Conservation (phyloP, 1,284 basidiomycete genomes). For the Fomitopsis betulina region DNA sequence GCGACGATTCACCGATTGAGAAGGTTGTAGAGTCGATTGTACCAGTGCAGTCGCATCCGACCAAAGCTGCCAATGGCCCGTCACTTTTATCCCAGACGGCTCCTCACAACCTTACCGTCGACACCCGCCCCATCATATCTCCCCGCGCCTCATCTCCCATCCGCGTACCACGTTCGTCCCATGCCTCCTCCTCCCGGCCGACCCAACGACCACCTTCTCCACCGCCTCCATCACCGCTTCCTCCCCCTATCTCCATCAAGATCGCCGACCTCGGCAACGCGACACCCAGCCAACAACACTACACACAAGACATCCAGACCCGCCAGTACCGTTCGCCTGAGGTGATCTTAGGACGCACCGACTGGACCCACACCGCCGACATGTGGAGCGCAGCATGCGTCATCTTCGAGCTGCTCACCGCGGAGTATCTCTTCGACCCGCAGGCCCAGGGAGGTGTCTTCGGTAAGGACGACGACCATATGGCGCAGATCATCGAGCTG, state of each 20-base stretch:
- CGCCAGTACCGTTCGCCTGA: slow-evolving; percentile 91
- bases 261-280: slow-evolving; percentile 91
- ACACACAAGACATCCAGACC: slow-evolving; percentile 92
- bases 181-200: slow-evolving; percentile 30
- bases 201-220: slow-evolving; percentile 13
- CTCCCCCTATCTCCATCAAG: slow-evolving; percentile 69
- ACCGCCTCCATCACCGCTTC: slow-evolving; percentile 15
- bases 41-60: neutral
- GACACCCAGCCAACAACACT: slow-evolving; percentile 79
- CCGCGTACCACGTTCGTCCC: slow-evolving; percentile 23
- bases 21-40: neutral
- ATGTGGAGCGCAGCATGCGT: slow-evolving; percentile 90
- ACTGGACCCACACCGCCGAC: slow-evolving; percentile 85
- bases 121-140: neutral
- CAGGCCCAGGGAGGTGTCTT: slow-evolving; percentile 80
- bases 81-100: slow-evolving; percentile 72
- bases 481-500: slow-evolving; percentile 90
- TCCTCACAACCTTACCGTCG: slow-evolving; percentile 24
- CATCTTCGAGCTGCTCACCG: slow-evolving; percentile 82
- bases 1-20: slow-evolving; percentile 8
- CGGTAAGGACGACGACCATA: slow-evolving; percentile 92
- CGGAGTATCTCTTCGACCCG: slow-evolving; percentile 87
- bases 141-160: neutral
- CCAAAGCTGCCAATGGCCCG: slow-evolving; percentile 30
- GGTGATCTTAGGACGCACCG: slow-evolving; percentile 81